A percentile compares a stretch with the other conserved stretches of the same genome.
phyloP scores from a whole-genome alignment of 768 basidiomycete genomes.

The Kwoniella pini region DNA sequence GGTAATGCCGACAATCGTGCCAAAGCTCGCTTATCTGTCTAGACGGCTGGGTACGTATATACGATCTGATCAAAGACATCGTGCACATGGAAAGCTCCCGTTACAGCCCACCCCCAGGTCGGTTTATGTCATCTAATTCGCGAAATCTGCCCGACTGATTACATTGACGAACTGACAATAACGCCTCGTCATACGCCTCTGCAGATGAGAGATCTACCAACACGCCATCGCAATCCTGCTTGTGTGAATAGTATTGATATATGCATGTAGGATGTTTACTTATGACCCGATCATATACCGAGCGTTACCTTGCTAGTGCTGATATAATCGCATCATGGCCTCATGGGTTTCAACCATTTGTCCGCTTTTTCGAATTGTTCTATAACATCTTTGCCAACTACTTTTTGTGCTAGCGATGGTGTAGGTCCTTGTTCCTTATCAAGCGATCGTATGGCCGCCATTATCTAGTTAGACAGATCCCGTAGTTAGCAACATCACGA shows the following conservation, averaged over 20 bases:
- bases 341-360: conserved; percentile 76
- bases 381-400: conserved; percentile 80
- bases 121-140: no score
- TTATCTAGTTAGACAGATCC: conserved; percentile 39
- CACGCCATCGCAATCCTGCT: no score
- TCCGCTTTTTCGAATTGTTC: conserved; percentile 96
- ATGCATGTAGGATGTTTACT: not conserved
- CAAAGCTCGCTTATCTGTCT: no score
- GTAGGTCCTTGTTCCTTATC: conserved; percentile 59
- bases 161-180: no score
- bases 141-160: no score
- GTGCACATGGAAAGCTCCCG: no score
- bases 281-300: not conserved
- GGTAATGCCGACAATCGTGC: no score
- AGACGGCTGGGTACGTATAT: no score
- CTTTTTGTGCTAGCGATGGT: conserved; percentile 60
- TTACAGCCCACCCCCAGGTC: no score
- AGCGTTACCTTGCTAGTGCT: not conserved
- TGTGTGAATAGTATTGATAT: not conserved
- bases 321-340: conserved; percentile 8
- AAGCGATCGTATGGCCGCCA: conserved; percentile 85
- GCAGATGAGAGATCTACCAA: no score
- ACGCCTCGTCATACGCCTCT: no score
- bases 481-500: not conserved
- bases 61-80: no score